Base-by-base conservation (phyloP, 192 early-diverging fungal species). In the Coemansia sp. region DNA sequence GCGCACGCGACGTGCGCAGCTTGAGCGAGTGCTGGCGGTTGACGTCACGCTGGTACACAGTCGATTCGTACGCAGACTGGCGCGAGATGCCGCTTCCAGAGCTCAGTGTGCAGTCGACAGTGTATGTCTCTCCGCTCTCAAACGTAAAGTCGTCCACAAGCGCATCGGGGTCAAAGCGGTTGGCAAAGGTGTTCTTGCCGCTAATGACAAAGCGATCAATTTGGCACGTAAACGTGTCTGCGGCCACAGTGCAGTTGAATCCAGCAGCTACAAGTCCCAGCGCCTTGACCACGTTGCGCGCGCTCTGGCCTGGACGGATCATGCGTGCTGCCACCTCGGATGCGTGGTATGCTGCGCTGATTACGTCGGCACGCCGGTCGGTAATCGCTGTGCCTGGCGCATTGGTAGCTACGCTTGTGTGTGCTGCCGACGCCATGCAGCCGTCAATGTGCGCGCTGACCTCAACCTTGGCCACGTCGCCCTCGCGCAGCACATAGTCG, bases 401-500 rank as follows among this genome's bases (percentile, higher is more conserved):
- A 42, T 84, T 68, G 44, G 85, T 91, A 37, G 94, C 68, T 18
- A 93, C 83, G 25, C 84, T 78, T 4, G 93, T 96, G 76, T 94
- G 92, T 1, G 89, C 93, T n/a, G 86, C 81, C 18, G 87, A 86
- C 34, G 88, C 84, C 53, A 90, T 87, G 75, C 91, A 96, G 17
- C 96, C 96, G 81, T 97, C 92, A 66, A 98, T 86, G 74, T 98
- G 96, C 40, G 84, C 91, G 56, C 89, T 90, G 38, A 97, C 76
- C 63, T 96, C 92, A 71, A 97, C 83, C 74, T 95, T 95, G 65
- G 95, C 93, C 46, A 97, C 83, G 68, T 95, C 93, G 63, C 89
- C 89, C 3, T 72, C 82, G 24, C 79, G 84, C 57, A 97, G 79
- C 7, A 83, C 68, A 40, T 82, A 68, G 65, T 89, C 86, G 46